phyloP scores from a whole-genome alignment of 768 basidiomycete genomes.

The Rhizopogon vinicolor region DNA sequence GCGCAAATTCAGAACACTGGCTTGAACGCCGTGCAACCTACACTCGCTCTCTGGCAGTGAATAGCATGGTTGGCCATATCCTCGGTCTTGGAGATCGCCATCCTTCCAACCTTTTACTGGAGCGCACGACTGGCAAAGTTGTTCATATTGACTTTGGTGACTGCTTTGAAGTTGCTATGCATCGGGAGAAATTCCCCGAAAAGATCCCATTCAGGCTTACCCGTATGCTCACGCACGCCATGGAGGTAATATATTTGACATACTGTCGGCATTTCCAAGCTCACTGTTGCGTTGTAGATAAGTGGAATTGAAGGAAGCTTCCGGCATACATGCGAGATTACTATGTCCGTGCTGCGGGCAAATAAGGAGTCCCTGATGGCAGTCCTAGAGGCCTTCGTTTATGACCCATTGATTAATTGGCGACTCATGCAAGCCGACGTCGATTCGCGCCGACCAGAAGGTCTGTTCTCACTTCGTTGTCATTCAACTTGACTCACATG shows the following conservation, averaged over 20 bases:
- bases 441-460: conserved; percentile 66
- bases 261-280: neutral
- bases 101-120: conserved; percentile 91
- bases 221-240: conserved; percentile 96
- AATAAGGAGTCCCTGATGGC: conserved; percentile 99
- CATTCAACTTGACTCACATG: conserved; percentile 1
- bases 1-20: conserved; percentile 95
- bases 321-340: conserved; percentile 91
- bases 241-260: conserved; percentile 64
- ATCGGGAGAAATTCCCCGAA: conserved; percentile 98
- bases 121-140: conserved; percentile 88
- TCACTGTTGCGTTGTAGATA: conserved; percentile 50
- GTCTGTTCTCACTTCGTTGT: conserved; percentile 29
- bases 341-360: conserved; percentile 94
- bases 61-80: conserved; percentile 98
- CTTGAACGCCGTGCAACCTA: conserved; percentile 94
- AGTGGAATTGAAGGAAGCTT: conserved; percentile 98
- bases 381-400: conserved; percentile 96
- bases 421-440: conserved; percentile 83
- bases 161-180: conserved; percentile 98
- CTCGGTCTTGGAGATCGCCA: conserved; percentile 97
- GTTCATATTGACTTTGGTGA: conserved; percentile 98
- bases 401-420: conserved; percentile 98
- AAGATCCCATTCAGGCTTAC: conserved; percentile 98
- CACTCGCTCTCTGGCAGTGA: conserved; percentile 92